Conservation (phyloP, 108 stramenopile species). For the Craspedostauros australis region DNA sequence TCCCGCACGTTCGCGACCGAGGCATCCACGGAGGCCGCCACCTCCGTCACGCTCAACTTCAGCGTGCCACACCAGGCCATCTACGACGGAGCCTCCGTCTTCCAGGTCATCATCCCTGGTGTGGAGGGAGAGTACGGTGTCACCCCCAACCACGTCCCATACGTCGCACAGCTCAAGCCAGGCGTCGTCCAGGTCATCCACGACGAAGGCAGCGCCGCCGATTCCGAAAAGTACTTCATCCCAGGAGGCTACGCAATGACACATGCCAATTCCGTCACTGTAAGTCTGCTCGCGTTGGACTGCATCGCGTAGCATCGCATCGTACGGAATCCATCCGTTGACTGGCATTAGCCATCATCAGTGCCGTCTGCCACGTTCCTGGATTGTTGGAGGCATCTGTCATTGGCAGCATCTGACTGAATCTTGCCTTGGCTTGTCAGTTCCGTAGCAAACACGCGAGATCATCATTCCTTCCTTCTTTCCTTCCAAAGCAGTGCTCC, state of each 20-base stretch:
- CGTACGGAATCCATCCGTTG: too few species aligned
- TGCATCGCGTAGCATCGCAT: too few species aligned
- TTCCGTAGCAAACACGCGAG: background rate
- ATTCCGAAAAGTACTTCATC: slow-evolving; percentile 95
- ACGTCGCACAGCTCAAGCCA: slow-evolving; percentile 94
- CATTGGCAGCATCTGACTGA: background rate
- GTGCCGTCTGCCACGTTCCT: too few species aligned
- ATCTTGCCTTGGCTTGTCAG: background rate
- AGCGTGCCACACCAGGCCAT: slow-evolving; percentile 90
- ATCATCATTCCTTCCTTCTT: background rate
- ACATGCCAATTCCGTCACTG: slow-evolving; percentile 85
- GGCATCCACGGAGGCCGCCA: slow-evolving; percentile 28
- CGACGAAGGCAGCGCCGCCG: slow-evolving; percentile 54
- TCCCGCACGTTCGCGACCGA: slow-evolving; percentile 33
- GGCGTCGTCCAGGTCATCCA: slow-evolving; percentile 91
- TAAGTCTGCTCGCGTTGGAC: too few species aligned
- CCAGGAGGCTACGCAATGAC: slow-evolving; percentile 94
- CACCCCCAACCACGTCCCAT: slow-evolving; percentile 91
- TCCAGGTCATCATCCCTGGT: slow-evolving; percentile 86
- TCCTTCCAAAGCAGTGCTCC: too few species aligned
- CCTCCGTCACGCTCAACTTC: slow-evolving; percentile 84
- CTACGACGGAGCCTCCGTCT: slow-evolving; percentile 76
- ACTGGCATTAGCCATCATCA: too few species aligned
- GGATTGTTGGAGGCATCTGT: background rate
- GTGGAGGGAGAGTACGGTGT: slow-evolving; percentile 95